phyloP scores from a whole-genome alignment of 106 monocot species.

The Gastrodia elata region DNA sequence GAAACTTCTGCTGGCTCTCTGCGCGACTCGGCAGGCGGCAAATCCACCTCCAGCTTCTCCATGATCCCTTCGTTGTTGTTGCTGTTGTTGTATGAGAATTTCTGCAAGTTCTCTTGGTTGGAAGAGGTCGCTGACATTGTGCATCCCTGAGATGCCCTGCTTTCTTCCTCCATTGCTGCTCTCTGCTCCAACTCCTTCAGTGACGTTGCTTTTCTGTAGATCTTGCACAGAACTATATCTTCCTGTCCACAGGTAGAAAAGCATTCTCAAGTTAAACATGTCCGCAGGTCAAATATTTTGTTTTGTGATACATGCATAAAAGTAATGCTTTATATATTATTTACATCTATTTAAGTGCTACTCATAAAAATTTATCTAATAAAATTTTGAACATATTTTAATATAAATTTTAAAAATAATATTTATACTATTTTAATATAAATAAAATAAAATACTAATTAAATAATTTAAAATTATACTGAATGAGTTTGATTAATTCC shows the following conservation, averaged over 20 bases:
- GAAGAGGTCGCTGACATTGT: slow-evolving; percentile 6
- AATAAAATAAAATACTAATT: too few species aligned
- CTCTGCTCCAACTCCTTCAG: slow-evolving; percentile 69
- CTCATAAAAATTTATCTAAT: too few species aligned
- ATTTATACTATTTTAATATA: too few species aligned
- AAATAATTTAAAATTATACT: too few species aligned
- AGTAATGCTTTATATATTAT: too few species aligned
- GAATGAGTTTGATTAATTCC: too few species aligned
- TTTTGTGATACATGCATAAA: too few species aligned
- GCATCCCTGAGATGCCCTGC: slow-evolving; percentile 7
- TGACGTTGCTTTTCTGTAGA: slow-evolving; percentile 70
- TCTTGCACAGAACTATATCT: slow-evolving; percentile 78
- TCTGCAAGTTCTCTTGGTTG: slow-evolving; percentile 25
- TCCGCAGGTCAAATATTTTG: background rate
- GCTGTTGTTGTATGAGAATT: background rate
- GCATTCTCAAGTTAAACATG: background rate
- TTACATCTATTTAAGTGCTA: too few species aligned
- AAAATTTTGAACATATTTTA: too few species aligned
- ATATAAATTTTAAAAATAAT: too few species aligned
- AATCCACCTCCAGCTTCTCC: slow-evolving; percentile 11
- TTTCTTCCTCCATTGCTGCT: slow-evolving; percentile 39
- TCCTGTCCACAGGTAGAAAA: slow-evolving; percentile 21
- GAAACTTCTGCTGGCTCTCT: background rate
- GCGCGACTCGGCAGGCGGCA: background rate
- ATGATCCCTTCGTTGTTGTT: background rate